Conservation (phyloP, 2,329 filamentous ascomycete species). For the Arthrobotrys musiformis region DNA sequence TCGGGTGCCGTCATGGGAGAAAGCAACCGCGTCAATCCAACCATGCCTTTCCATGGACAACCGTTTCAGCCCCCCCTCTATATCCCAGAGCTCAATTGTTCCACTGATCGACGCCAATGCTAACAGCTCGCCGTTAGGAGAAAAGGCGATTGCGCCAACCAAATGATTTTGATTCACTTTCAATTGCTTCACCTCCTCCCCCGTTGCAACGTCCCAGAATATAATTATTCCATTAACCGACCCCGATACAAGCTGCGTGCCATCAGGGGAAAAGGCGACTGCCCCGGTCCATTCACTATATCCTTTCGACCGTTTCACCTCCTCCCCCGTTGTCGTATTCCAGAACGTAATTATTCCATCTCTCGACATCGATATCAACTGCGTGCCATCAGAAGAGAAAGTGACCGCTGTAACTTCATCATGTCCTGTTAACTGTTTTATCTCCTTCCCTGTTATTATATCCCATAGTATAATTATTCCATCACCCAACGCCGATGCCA, state of each 20-base stretch:
- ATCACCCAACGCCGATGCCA: background rate
- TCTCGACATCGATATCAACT: conserved; percentile 82
- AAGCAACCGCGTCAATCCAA: conserved; percentile 67
- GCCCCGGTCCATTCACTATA: background rate
- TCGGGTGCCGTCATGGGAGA: conserved; percentile 92
- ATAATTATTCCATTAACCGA: background rate
- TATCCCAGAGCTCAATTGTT: conserved; percentile 17
- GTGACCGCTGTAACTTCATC: background rate
- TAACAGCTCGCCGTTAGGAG: conserved; percentile 90
- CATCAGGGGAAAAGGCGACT: conserved; percentile 90
- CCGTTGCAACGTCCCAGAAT: background rate
- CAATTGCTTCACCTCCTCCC: background rate
- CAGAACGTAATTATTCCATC: conserved; percentile 11
- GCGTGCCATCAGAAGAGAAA: conserved; percentile 80
- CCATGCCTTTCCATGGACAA: background rate
- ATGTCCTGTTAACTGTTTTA: background rate
- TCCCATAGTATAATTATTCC: background rate
- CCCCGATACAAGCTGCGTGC: conserved; percentile 74
- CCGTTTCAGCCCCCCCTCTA: conserved; percentile 62
- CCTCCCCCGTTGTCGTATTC: conserved; percentile 62
- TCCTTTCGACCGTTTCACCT: background rate
- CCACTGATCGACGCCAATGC: conserved; percentile 75
- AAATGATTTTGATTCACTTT: too few species aligned
- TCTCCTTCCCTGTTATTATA: background rate
- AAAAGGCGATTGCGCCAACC: background rate